Evolutionary conservation across 1,284 basidiomycete species (phyloP).

Genomic region (Peniophora sp.): DNA sequence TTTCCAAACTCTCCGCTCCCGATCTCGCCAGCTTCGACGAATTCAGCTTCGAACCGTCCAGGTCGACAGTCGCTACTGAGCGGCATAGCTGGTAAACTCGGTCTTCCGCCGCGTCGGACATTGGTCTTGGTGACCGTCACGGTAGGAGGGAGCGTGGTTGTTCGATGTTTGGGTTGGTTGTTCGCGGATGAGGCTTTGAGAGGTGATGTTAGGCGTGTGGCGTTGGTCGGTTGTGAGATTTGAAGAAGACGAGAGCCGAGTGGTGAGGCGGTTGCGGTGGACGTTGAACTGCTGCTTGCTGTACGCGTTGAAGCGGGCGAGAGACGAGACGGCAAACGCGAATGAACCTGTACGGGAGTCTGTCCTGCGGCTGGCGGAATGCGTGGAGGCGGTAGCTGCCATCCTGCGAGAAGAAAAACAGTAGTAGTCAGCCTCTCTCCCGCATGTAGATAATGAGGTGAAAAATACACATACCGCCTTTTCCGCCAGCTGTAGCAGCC

Average conservation of each 20-base stretch:
- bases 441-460: conserved; percentile 7
- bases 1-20: conserved; percentile 94
- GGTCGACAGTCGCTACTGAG: conserved; percentile 10
- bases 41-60: conserved; percentile 71
- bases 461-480: conserved; percentile 23
- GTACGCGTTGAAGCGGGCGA: conserved; percentile 32
- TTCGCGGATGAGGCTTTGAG: conserved; percentile 2
- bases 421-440: neutral
- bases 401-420: conserved; percentile 29
- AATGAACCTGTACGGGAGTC: conserved; percentile 35
- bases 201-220: conserved; percentile 1
- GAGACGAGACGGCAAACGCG: conserved; percentile 24
- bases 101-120: neutral
- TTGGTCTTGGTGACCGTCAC: too few relatives aligned
- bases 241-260: conserved; percentile 18
- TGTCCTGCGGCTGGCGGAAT: conserved; percentile 34
- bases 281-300: conserved; percentile 44
- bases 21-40: conserved; percentile 75
- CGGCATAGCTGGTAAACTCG: conserved; percentile 12
- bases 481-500: conserved; percentile 32
- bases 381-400: conserved; percentile 38
- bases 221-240: conserved; percentile 7
- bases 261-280: conserved; percentile 28
- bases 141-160: too few relatives aligned
- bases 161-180: too few relatives aligned